These are phyloP conservation scores for Globisporangium radiosum DNA, from an alignment of 352 stramenopile genomes.

Conservation along the genomic window DNA sequence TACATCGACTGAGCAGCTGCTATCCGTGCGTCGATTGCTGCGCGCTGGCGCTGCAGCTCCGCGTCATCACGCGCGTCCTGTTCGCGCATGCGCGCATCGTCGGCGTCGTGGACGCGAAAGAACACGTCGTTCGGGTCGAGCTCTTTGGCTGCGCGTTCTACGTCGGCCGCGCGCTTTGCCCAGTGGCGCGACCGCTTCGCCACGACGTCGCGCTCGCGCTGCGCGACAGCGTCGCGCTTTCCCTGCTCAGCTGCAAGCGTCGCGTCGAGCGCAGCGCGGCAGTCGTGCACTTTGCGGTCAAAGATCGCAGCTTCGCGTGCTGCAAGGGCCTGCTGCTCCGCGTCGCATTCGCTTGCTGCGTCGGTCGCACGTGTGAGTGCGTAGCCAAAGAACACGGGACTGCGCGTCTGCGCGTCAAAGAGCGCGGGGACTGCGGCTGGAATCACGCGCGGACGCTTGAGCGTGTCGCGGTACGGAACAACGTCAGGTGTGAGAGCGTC, in stretches of 20 bases:
- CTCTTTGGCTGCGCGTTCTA: slow-evolving; percentile 64
- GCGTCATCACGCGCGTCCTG: slow-evolving; percentile 53
- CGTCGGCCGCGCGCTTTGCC: slow-evolving; percentile 49
- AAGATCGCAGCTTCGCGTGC: slow-evolving; percentile 46
- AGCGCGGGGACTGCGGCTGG: slow-evolving; percentile 31
- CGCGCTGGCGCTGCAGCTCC: slow-evolving; percentile 35
- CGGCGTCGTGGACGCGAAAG: slow-evolving; percentile 56
- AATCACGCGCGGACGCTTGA: slow-evolving; percentile 46
- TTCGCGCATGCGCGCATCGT: slow-evolving; percentile 49
- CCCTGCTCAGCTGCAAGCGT: slow-evolving; percentile 33
- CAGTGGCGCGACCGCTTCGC: slow-evolving; percentile 41
- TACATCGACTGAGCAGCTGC: slow-evolving; percentile 32
- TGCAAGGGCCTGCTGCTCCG: slow-evolving; percentile 20
- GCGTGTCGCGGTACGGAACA: slow-evolving; percentile 18
- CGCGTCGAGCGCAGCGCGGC: slow-evolving; percentile 28
- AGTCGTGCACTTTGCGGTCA: slow-evolving; percentile 36
- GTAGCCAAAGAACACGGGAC: slow-evolving; percentile 73
- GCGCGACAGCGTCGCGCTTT: slow-evolving; percentile 44
- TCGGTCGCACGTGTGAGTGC: slow-evolving; percentile 32
- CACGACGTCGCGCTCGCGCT: slow-evolving; percentile 38
- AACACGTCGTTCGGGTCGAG: slow-evolving; percentile 76
- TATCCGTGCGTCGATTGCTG: slow-evolving; percentile 38
- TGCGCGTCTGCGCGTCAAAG: slow-evolving; percentile 43
- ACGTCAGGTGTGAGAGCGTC: slow-evolving; percentile 1
- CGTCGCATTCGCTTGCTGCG: slow-evolving; percentile 27